A percentile compares a stretch with the other conserved stretches of the same genome.
phyloP scores from a whole-genome alignment of 2,329 filamentous ascomycete genomes.

The Colletotrichum camelliae region DNA sequence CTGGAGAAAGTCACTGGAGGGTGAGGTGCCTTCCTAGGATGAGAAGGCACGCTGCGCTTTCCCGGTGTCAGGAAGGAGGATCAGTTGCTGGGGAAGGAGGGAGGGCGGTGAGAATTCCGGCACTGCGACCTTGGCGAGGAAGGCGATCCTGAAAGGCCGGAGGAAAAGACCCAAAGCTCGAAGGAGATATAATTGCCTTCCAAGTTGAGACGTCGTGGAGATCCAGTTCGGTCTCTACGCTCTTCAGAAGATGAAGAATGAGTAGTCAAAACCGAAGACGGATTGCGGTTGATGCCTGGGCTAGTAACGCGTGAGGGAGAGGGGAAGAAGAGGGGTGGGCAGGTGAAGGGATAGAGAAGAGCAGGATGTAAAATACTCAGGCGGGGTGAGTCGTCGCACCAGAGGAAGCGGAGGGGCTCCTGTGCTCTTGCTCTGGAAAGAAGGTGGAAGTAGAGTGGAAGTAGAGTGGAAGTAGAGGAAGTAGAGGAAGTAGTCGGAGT shows the following conservation, averaged over 20 bases:
- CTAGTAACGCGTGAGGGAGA: background rate
- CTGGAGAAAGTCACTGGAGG: background rate
- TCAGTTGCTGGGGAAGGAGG: background rate
- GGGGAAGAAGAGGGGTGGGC: background rate
- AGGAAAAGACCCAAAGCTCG: background rate
- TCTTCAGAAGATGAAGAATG: background rate
- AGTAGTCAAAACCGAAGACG: background rate
- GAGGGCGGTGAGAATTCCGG: background rate
- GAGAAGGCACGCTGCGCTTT: background rate
- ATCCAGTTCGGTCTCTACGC: background rate
- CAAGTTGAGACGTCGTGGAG: background rate
- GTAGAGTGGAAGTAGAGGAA: background rate
- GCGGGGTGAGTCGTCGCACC: background rate
- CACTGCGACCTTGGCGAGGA: background rate
- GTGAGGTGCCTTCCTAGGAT: background rate
- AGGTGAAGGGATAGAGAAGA: background rate
- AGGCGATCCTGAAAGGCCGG: background rate
- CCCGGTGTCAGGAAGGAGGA: background rate
- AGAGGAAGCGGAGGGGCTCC: background rate
- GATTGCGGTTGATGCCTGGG: background rate
- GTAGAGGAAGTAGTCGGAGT: too few relatives aligned
- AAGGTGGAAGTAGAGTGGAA: background rate
- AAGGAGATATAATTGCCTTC: background rate
- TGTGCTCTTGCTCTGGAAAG: background rate
- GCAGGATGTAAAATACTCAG: background rate